Evolutionary conservation across 768 basidiomycete species (phyloP).

Genomic region (Rhodocollybia butyracea): DNA sequence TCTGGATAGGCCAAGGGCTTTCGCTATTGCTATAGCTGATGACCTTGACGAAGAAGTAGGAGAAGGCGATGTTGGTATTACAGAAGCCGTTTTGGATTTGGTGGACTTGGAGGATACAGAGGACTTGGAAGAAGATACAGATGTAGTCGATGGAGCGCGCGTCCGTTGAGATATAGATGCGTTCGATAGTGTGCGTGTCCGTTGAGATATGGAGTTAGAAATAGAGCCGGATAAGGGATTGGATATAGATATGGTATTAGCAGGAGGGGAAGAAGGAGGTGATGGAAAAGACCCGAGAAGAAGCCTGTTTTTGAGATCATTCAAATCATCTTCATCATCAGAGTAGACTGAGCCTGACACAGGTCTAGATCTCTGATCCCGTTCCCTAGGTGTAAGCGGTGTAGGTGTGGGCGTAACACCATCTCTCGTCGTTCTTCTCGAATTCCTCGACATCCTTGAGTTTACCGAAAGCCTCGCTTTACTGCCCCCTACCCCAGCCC

Average conservation of each 20-base stretch:
- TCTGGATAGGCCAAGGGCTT: conserved; percentile 41
- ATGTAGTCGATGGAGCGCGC: no score
- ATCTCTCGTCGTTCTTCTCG: not conserved
- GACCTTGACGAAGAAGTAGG: conserved; percentile 10
- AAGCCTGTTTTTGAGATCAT: conserved; percentile 32
- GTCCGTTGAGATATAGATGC: not conserved
- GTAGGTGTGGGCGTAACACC: conserved; percentile 1
- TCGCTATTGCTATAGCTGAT: conserved; percentile 35
- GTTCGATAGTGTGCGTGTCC: no score
- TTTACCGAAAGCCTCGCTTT: not conserved
- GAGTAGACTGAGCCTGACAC: not conserved
- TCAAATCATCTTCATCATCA: conserved; percentile 19
- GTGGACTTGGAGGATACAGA: no score
- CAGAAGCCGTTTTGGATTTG: not conserved
- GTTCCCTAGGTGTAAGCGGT: no score
- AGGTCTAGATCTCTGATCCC: not conserved
- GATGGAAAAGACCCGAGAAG: not conserved
- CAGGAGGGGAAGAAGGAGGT: not conserved
- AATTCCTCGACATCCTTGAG: not conserved
- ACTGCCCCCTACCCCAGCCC: no score
- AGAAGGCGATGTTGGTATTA: conserved; percentile 15
- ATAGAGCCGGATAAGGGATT: no score
- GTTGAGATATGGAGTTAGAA: no score
- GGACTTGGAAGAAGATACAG: no score
- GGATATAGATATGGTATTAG: no score